Percentiles rank a stretch among this genome's conserved stretches.
Conservation (phyloP, 1,284 basidiomycete species). For the Xerocomus minutiporus region DNA sequence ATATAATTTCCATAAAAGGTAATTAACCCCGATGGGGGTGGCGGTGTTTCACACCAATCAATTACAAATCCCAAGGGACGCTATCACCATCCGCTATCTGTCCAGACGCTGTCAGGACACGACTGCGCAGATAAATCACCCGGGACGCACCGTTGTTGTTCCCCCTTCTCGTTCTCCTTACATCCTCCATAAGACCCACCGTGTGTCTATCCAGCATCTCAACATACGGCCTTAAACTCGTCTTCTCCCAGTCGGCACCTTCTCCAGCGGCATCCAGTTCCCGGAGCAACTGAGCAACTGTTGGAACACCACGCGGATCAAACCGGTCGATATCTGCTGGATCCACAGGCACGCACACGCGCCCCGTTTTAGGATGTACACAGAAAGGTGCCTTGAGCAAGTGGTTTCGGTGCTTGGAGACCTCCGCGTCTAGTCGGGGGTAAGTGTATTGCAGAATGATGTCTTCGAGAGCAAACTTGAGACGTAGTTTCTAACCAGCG, state of each 20-base stretch:
- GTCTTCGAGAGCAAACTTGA: slow-evolving; percentile 67
- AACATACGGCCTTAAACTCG: slow-evolving; percentile 83
- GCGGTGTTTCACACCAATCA: neutral
- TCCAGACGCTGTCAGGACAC: slow-evolving; percentile 1
- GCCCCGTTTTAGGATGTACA: slow-evolving; percentile 93
- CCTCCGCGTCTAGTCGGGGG: slow-evolving; percentile 93
- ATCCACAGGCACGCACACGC: slow-evolving; percentile 93
- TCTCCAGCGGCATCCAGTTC: slow-evolving; percentile 63
- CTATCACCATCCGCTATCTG: slow-evolving; percentile 27
- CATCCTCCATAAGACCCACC: slow-evolving; percentile 54
- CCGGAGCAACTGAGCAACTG: slow-evolving; percentile 74
- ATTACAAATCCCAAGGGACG: neutral
- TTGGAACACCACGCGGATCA: slow-evolving; percentile 83
- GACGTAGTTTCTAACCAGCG: slow-evolving; percentile 28
- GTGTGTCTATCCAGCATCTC: slow-evolving; percentile 84
- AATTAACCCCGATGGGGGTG: slow-evolving; percentile 7
- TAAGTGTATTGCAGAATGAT: slow-evolving; percentile 94
- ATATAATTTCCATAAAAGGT: slow-evolving; percentile 1
- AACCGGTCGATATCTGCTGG: slow-evolving; percentile 77
- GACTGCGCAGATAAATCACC: neutral
- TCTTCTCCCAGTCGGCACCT: slow-evolving; percentile 63
- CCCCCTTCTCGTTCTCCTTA: slow-evolving; percentile 48
- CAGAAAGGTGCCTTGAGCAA: slow-evolving; percentile 98
- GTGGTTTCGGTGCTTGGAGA: slow-evolving; percentile 96
- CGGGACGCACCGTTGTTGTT: slow-evolving; percentile 14